A percentile compares a stretch with the other conserved stretches of the same genome.
phyloP scores from a whole-genome alignment of 148 eudicot species.

The Pharnaceum exiguum region DNA sequence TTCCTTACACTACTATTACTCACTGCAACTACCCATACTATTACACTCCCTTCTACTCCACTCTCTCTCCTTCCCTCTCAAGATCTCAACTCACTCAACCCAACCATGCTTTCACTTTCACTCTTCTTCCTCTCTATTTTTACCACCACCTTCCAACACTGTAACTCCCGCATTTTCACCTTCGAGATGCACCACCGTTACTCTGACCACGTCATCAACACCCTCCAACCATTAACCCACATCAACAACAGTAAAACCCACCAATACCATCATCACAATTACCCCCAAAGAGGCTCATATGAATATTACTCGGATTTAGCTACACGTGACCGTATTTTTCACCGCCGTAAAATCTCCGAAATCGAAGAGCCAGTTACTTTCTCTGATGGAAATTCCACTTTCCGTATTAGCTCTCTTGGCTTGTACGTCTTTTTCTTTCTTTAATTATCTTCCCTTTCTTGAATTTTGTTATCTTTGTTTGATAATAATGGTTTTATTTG shows the following conservation, averaged over 20 bases:
- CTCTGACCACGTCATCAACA: slow-evolving; percentile 25
- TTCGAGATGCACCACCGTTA: slow-evolving; percentile 50
- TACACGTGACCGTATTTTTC: slow-evolving; percentile 35
- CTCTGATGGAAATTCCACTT: slow-evolving; percentile 70
- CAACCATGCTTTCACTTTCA: not conserved
- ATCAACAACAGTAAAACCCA: not conserved
- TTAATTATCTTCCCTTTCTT: not conserved
- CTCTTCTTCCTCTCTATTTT: not conserved
- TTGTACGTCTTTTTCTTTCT: slow-evolving; percentile 38
- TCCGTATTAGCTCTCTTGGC: slow-evolving; percentile 77
- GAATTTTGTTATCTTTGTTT: slow-evolving; percentile 7
- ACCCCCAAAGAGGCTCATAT: slow-evolving; percentile 32
- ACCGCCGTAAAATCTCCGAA: slow-evolving; percentile 50
- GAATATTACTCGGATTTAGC: slow-evolving; percentile 43
- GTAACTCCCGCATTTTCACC: slow-evolving; percentile 28
- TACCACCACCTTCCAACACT: slow-evolving; percentile 12
- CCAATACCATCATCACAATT: not conserved
- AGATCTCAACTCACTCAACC: not conserved
- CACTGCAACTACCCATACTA: too few relatives aligned
- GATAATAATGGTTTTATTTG: not conserved
- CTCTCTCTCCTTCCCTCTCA: not conserved
- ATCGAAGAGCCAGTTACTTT: slow-evolving; percentile 52
- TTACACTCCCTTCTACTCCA: too few relatives aligned
- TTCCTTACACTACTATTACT: too few relatives aligned
- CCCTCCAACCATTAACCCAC: not conserved